Conservation (phyloP, 148 eudicot species). For the Tetragonia tetragonoides region DNA sequence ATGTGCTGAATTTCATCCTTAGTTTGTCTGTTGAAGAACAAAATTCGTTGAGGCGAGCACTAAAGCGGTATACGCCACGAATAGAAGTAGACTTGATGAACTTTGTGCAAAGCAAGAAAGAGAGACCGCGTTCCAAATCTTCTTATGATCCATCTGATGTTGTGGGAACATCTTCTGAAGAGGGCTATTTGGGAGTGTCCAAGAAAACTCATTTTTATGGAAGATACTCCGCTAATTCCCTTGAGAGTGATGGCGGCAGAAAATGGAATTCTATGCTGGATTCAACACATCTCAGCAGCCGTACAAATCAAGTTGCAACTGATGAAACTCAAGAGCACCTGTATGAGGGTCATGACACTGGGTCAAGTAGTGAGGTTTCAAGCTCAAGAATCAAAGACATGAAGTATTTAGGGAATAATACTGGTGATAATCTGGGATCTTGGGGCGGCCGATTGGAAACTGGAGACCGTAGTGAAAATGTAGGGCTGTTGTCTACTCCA, state of each 20-base stretch:
- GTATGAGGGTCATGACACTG: slow-evolving; percentile 43
- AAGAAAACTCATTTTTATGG: slow-evolving; percentile 70
- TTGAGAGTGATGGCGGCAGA: slow-evolving; percentile 76
- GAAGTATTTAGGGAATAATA: slow-evolving; percentile 32
- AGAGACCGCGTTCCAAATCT: slow-evolving; percentile 73
- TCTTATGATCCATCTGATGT: slow-evolving; percentile 80
- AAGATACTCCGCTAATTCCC: slow-evolving; percentile 67
- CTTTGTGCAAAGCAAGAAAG: slow-evolving; percentile 86
- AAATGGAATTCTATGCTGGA: slow-evolving; percentile 78
- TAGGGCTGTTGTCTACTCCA: slow-evolving; percentile 46
- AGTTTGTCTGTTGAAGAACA: slow-evolving; percentile 94
- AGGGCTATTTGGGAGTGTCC: slow-evolving; percentile 69
- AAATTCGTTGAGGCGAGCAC: slow-evolving; percentile 88
- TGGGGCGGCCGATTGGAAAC: slow-evolving; percentile 39
- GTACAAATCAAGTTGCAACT: slow-evolving; percentile 45
- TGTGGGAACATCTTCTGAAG: slow-evolving; percentile 88
- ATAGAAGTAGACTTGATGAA: slow-evolving; percentile 97
- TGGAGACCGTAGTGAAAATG: slow-evolving; percentile 34
- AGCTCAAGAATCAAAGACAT: slow-evolving; percentile 46
- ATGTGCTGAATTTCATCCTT: slow-evolving; percentile 84
- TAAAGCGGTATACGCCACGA: slow-evolving; percentile 95
- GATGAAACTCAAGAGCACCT: slow-evolving; percentile 49
- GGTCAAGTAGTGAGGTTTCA: slow-evolving; percentile 44
- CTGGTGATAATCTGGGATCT: slow-evolving; percentile 41
- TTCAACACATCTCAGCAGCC: slow-evolving; percentile 37